Conservation (phyloP, 352 stramenopile genomes). For the Globisporangium yorkense region DNA sequence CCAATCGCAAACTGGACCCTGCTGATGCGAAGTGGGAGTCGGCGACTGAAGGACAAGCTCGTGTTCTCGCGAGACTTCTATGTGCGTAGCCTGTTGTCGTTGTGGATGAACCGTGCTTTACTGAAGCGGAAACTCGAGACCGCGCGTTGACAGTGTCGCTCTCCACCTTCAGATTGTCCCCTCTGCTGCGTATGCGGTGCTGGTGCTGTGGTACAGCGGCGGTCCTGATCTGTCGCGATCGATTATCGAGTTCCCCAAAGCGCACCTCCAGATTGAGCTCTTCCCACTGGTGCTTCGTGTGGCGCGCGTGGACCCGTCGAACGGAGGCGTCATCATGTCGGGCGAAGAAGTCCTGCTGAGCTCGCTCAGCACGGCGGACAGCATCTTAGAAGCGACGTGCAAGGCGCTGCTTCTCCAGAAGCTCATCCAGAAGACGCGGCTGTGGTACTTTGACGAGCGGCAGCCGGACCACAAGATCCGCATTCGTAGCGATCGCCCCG, state of each 20-base stretch:
- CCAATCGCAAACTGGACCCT: conserved; percentile 79
- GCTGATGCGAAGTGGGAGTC: conserved; percentile 66
- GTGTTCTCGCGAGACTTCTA: conserved; percentile 71
- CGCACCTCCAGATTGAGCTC: conserved; percentile 56
- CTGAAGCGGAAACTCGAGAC: neutral
- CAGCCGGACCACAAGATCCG: conserved; percentile 64
- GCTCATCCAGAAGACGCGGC: conserved; percentile 54
- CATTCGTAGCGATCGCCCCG: conserved; percentile 34
- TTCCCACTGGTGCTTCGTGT: conserved; percentile 79
- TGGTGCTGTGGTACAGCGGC: conserved; percentile 78
- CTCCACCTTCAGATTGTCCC: conserved; percentile 51
- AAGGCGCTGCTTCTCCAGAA: conserved; percentile 72
- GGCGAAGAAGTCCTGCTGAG: conserved; percentile 78
- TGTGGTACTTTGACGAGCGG: conserved; percentile 83
- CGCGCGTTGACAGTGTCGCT: neutral
- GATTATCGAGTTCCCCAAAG: conserved; percentile 37
- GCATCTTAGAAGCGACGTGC: conserved; percentile 64
- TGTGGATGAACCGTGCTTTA: neutral
- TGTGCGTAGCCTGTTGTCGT: conserved; percentile 31
- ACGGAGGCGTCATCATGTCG: conserved; percentile 66
- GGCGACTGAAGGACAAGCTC: conserved; percentile 69
- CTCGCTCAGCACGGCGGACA: conserved; percentile 48
- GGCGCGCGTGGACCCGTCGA: conserved; percentile 58
- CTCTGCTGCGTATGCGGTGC: conserved; percentile 48
- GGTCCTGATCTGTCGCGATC: conserved; percentile 58